These are phyloP conservation scores for Mikania micrantha DNA, from an alignment of 129 eudicot genomes.

Conservation along the genomic window DNA sequence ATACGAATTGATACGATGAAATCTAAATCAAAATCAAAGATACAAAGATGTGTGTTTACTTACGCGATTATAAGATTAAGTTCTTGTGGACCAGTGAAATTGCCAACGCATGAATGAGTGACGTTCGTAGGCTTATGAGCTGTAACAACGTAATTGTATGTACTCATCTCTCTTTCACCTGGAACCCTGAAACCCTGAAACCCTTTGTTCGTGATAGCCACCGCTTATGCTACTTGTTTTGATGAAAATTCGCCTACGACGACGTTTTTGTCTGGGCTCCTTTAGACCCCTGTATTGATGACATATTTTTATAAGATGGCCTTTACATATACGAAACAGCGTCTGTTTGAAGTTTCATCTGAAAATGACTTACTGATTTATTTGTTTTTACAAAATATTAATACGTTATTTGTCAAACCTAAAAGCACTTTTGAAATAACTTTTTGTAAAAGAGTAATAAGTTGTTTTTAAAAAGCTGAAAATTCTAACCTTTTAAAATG, in stretches of 20 bases:
- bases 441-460: too few species aligned
- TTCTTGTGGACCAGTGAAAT: constrained; percentile 90
- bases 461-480: too few species aligned
- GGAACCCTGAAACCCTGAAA: constrained; percentile 36
- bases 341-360: too few species aligned
- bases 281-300: too few species aligned
- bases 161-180: constrained; percentile 47
- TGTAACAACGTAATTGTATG: constrained; percentile 86
- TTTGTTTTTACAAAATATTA: too few species aligned
- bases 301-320: too few species aligned
- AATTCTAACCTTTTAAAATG: too few species aligned
- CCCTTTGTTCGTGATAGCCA: background rate
- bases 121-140: constrained; percentile 99
- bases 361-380: too few species aligned
- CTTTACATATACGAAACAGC: too few species aligned
- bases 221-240: background rate
- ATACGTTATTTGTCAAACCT: too few species aligned
- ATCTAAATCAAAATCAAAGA: background rate
- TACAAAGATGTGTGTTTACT: background rate
- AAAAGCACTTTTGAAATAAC: too few species aligned
- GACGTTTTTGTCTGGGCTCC: too few species aligned
- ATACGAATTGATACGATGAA: background rate
- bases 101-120: constrained; percentile 95
- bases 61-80: constrained; percentile 94
- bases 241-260: background rate